phyloP scores from a whole-genome alignment of 192 early-diverging fungal genomes.

The Coemansia guatemalensis region DNA sequence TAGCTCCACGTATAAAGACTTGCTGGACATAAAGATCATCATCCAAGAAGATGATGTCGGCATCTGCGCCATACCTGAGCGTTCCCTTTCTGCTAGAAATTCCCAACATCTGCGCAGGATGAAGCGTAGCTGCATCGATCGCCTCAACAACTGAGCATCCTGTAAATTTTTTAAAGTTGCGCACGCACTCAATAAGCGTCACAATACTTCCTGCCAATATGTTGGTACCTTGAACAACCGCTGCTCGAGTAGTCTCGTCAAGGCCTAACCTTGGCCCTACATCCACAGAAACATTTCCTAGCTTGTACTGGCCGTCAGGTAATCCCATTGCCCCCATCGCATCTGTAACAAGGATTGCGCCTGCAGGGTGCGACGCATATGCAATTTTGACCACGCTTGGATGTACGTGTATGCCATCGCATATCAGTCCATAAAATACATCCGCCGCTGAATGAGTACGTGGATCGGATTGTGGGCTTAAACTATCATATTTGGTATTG shows the following conservation, averaged over 20 bases:
- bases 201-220: conserved; percentile 32
- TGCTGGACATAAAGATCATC: conserved; percentile 24
- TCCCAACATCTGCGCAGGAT: conserved; percentile 37
- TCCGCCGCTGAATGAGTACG: conserved; percentile 6
- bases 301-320: conserved; percentile 59
- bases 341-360: conserved; percentile 69
- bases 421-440: conserved; percentile 72
- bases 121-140: conserved; percentile 33
- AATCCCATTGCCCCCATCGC: conserved; percentile 68
- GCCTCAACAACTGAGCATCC: conserved; percentile 30
- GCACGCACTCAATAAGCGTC: conserved; percentile 40
- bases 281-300: conserved; percentile 61
- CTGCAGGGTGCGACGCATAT: conserved; percentile 67
- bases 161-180: conserved; percentile 28
- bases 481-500: no score
- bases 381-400: conserved; percentile 70
- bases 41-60: conserved; percentile 29
- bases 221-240: conserved; percentile 26
- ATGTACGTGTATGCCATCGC: conserved; percentile 73
- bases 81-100: conserved; percentile 26
- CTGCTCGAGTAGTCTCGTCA: conserved; percentile 51
- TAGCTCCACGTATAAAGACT: conserved; percentile 27
- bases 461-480: no score
- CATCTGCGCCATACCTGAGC: conserved; percentile 29
- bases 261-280: conserved; percentile 34